Conservation (phyloP, 768 basidiomycete genomes). For the Tulasnella sp. region DNA sequence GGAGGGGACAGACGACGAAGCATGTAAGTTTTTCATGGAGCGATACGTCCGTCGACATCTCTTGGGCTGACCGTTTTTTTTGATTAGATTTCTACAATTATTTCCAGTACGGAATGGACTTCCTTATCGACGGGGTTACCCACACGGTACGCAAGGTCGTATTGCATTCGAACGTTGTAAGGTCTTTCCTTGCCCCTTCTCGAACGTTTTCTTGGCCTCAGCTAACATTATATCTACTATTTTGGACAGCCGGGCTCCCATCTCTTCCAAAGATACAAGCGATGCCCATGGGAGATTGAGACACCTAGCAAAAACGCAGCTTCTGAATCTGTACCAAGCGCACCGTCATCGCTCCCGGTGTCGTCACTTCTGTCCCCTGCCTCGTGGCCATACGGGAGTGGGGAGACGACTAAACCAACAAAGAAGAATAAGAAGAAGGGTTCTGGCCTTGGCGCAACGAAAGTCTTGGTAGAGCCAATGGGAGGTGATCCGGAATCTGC, state of each 20-base stretch:
- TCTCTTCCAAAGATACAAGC: constrained; percentile 81
- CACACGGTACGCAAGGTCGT: constrained; percentile 78
- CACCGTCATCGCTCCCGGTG: neutral
- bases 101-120: constrained; percentile 83
- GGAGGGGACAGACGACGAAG: constrained; percentile 33
- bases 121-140: constrained; percentile 59
- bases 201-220: neutral
- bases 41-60: constrained; percentile 36
- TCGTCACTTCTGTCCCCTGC: neutral
- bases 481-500: neutral
- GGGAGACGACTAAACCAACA: constrained; percentile 31
- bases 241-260: constrained; percentile 66
- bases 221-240: neutral
- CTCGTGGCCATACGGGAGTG: constrained; percentile 50
- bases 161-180: constrained; percentile 76
- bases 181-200: neutral
- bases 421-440: constrained; percentile 1
- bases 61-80: neutral
- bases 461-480: neutral
- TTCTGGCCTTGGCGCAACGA: neutral
- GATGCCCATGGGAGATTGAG: constrained; percentile 77
- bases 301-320: neutral
- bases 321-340: neutral
- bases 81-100: constrained; percentile 84
- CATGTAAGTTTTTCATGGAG: constrained; percentile 25